Percentiles rank a stretch among this genome's conserved stretches.
Conservation (phyloP, 2,329 filamentous ascomycete species). For the Cladosporium phlei region DNA sequence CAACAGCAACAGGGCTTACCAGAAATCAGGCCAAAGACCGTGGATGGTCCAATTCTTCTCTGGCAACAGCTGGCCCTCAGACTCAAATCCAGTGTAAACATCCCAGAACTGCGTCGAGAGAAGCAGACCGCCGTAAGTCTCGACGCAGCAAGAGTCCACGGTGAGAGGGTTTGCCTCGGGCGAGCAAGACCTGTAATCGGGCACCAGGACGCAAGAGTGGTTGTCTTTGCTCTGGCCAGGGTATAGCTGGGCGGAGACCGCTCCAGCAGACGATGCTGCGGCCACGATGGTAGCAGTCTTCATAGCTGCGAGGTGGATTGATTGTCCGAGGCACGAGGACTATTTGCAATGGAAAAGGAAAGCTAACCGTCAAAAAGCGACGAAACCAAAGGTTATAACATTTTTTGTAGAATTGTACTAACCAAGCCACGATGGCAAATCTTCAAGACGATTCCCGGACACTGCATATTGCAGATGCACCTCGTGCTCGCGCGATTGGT, state of each 20-base stretch:
- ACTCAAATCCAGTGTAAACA: slow-evolving; percentile 58
- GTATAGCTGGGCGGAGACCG: slow-evolving; percentile 38
- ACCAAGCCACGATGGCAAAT: neutral
- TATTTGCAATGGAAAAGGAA: neutral
- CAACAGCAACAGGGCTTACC: slow-evolving; percentile 17
- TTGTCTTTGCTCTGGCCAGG: slow-evolving; percentile 46
- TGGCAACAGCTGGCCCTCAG: slow-evolving; percentile 55
- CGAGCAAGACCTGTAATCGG: slow-evolving; percentile 47
- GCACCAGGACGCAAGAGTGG: slow-evolving; percentile 51
- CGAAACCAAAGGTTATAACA: too few species aligned
- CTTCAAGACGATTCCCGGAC: neutral
- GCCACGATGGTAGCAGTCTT: slow-evolving; percentile 15
- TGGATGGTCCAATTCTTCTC: slow-evolving; percentile 56
- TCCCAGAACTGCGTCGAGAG: slow-evolving; percentile 62
- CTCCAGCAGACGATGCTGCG: slow-evolving; percentile 16
- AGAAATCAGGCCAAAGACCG: slow-evolving; percentile 55
- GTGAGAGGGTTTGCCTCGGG: slow-evolving; percentile 35
- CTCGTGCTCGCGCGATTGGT: slow-evolving; percentile 11
- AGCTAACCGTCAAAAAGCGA: neutral
- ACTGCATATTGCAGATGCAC: slow-evolving; percentile 5
- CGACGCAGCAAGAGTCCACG: slow-evolving; percentile 60
- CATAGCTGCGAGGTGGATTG: slow-evolving; percentile 13
- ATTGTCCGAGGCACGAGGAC: neutral
- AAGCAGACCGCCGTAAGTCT: slow-evolving; percentile 61
- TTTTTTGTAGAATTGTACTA: neutral